A percentile compares a stretch with the other conserved stretches of the same genome.
Conservation (phyloP, 768 basidiomycete genomes). For the Kwoniella sp. region DNA sequence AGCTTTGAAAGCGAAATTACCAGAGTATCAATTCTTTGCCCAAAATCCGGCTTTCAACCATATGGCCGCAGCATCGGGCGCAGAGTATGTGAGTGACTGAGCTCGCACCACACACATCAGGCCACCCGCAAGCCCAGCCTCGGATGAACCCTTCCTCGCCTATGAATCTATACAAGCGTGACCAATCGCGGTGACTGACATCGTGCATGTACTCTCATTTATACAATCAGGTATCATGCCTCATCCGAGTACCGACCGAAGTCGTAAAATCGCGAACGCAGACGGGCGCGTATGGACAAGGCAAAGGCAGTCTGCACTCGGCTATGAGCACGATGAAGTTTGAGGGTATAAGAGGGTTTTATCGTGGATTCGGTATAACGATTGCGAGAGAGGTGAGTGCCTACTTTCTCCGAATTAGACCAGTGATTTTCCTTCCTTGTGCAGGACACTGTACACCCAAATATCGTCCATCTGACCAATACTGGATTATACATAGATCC, state of each 20-base stretch:
- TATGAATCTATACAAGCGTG: not conserved
- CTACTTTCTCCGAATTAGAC: conserved; percentile 2
- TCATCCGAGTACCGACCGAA: conserved; percentile 92
- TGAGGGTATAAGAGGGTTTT: conserved; percentile 77
- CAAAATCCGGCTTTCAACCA: conserved; percentile 60
- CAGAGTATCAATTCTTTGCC: conserved; percentile 64
- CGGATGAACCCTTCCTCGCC: no score
- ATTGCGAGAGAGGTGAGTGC: conserved; percentile 67
- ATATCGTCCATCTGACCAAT: not conserved
- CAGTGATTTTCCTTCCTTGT: no score
- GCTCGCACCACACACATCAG: no score
- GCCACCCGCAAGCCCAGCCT: not conserved
- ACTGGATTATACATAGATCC: conserved; percentile 66
- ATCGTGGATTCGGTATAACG: conserved; percentile 82
- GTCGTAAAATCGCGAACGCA: conserved; percentile 93
- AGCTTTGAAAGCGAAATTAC: conserved; percentile 74
- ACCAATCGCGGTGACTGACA: no score
- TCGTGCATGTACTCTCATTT: no score
- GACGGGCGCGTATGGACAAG: conserved; percentile 71
- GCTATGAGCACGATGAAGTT: conserved; percentile 57
- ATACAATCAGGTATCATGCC: conserved; percentile 66
- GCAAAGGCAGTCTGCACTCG: conserved; percentile 48
- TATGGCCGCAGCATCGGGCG: conserved; percentile 62
- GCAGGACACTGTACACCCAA: no score
- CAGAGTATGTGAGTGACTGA: conserved; percentile 63